Conservation (phyloP, 495 filamentous ascomycete genomes). For the Penicillium odoratum region DNA sequence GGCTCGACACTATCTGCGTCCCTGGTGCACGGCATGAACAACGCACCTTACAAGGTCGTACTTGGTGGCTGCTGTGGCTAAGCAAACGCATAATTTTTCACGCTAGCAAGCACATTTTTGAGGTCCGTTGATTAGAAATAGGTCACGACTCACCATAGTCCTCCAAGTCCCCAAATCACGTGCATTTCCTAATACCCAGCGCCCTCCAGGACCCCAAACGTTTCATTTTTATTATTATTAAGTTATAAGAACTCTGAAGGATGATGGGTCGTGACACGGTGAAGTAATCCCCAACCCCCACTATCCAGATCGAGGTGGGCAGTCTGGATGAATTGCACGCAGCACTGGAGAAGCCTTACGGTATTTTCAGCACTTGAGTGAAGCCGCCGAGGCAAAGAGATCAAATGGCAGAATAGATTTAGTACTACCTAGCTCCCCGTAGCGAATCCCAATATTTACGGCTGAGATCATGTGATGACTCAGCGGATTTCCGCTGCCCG, state of each 20-base stretch:
- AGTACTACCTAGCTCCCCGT: background rate
- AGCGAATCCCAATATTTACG: background rate
- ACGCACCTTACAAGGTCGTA: background rate
- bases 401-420: background rate
- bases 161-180: background rate
- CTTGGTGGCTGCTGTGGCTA: background rate
- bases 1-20: background rate
- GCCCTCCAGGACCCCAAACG: background rate
- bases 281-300: background rate
- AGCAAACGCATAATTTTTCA: background rate
- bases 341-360: background rate
- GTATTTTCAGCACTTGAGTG: no score
- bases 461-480: background rate
- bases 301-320: background rate
- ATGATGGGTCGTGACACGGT: background rate
- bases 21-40: background rate
- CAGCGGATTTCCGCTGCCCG: background rate
- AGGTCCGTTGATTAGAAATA: background rate
- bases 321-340: background rate
- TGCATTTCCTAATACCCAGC: background rate
- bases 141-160: background rate
- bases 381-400: background rate
- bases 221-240: background rate
- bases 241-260: background rate
- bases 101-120: background rate